Evolutionary conservation across 2,329 filamentous ascomycete genomes (phyloP).

Genomic region (Ophiostoma himal-ulmi): DNA sequence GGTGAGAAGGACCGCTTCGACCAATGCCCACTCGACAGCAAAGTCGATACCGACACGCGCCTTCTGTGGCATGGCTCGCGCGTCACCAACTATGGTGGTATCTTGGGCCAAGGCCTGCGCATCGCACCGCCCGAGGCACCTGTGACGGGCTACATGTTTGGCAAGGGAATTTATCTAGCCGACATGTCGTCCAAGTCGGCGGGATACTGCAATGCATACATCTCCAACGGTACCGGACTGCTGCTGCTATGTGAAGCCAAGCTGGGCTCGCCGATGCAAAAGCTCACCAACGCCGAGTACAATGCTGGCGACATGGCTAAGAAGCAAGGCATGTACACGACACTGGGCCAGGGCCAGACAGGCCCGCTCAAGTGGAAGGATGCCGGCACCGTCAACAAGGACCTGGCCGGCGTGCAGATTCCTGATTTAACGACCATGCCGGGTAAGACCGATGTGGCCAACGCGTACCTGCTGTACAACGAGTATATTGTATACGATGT

Average conservation of each 20-base stretch:
- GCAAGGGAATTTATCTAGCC: constrained; percentile 82
- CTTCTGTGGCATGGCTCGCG: constrained; percentile 86
- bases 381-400: constrained; percentile 57
- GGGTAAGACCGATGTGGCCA: constrained; percentile 41
- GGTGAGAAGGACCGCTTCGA: constrained; percentile 67
- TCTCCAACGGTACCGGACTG: constrained; percentile 64
- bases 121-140: constrained; percentile 84
- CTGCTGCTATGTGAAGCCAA: constrained; percentile 80
- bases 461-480: constrained; percentile 57
- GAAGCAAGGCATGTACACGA: constrained; percentile 55
- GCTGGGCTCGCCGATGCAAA: constrained; percentile 67
- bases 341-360: constrained; percentile 61
- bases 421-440: constrained; percentile 40
- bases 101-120: constrained; percentile 75
- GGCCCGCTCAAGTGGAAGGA: constrained; percentile 71
- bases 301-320: constrained; percentile 59
- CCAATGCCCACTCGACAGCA: constrained; percentile 47
- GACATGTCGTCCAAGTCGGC: constrained; percentile 81
- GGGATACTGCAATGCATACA: constrained; percentile 61
- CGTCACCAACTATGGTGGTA: constrained; percentile 78
- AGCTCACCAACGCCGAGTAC: constrained; percentile 53
- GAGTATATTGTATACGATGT: constrained; percentile 70
- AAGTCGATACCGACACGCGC: constrained; percentile 55
- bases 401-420: constrained; percentile 64
- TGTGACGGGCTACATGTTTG: constrained; percentile 78